A percentile compares a stretch with the other conserved stretches of the same genome.
Evolutionary conservation across 768 basidiomycete species (phyloP).

Genomic region (Chalciporus chontae): DNA sequence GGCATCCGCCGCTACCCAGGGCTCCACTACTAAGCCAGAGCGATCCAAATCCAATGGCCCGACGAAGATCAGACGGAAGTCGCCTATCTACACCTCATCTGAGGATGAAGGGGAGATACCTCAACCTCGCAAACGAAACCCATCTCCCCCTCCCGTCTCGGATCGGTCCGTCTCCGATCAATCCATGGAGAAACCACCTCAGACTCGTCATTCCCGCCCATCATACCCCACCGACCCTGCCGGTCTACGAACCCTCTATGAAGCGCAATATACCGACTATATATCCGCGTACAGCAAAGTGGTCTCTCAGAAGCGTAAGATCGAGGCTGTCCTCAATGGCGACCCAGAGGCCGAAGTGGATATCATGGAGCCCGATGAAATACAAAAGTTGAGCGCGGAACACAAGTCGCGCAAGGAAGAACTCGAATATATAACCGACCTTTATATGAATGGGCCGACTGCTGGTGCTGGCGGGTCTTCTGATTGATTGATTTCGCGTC

Average conservation of each 20-base stretch:
- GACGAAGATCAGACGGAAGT: conserved; percentile 45
- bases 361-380: conserved; percentile 50
- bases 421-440: conserved; percentile 45
- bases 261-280: conserved; percentile 50
- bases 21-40: conserved; percentile 16
- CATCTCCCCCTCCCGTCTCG: conserved; percentile 26
- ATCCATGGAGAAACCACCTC: conserved; percentile 11
- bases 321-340: conserved; percentile 48
- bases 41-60: conserved; percentile 17
- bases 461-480: conserved; percentile 1
- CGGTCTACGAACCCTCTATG: conserved; percentile 56
- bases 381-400: conserved; percentile 41
- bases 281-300: conserved; percentile 44
- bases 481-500: conserved; percentile 6
- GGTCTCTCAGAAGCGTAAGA: conserved; percentile 46
- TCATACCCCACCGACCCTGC: conserved; percentile 42
- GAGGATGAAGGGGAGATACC: conserved; percentile 52
- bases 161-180: conserved; percentile 22
- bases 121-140: conserved; percentile 24
- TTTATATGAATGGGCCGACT: conserved; percentile 29
- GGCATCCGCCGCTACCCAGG: conserved; percentile 8
- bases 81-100: conserved; percentile 66
- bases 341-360: conserved; percentile 56
- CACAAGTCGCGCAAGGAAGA: conserved; percentile 51
- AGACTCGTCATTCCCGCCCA: conserved; percentile 26